phyloP scores from a whole-genome alignment of 2,329 filamentous ascomycete genomes.

The Neonectria ditissima region DNA sequence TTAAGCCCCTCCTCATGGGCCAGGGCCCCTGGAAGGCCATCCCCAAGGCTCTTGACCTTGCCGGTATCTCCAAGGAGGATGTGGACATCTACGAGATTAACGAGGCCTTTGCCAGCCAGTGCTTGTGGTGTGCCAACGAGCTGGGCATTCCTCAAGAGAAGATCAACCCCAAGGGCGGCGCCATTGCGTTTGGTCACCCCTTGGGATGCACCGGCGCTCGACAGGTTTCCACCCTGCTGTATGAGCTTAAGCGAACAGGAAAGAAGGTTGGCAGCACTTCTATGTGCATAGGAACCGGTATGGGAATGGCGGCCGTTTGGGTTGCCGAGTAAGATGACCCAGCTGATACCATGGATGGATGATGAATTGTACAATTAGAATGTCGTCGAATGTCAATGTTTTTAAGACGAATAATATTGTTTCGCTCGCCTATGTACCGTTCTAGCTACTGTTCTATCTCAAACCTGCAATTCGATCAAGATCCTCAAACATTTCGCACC shows the following conservation, averaged over 20 bases:
- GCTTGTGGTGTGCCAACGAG: slow-evolving; percentile 91
- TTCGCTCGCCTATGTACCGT: background rate
- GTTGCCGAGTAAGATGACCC: slow-evolving; percentile 78
- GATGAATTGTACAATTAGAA: slow-evolving; percentile 45
- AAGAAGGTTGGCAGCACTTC: slow-evolving; percentile 91
- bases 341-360: slow-evolving; percentile 14
- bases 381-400: slow-evolving; percentile 26
- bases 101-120: slow-evolving; percentile 97
- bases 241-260: slow-evolving; percentile 86
- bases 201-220: slow-evolving; percentile 93
- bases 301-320: slow-evolving; percentile 98
- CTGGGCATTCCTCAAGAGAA: slow-evolving; percentile 85
- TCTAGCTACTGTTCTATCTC: background rate
- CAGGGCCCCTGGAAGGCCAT: slow-evolving; percentile 96
- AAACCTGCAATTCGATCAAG: slow-evolving; percentile 29
- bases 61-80: slow-evolving; percentile 86
- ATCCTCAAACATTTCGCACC: background rate
- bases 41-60: slow-evolving; percentile 88
- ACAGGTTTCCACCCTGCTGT: slow-evolving; percentile 92
- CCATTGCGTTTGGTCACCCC: slow-evolving; percentile 95
- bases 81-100: slow-evolving; percentile 99
- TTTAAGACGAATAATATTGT: background rate
- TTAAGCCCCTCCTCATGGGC: slow-evolving; percentile 95
- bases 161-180: slow-evolving; percentile 97
- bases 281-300: slow-evolving; percentile 97